A percentile compares a stretch with the other conserved stretches of the same genome.
These are phyloP conservation scores for Metschnikowia kunwiensis DNA, from an alignment of 805 yeast genomes.

Conservation along the genomic window DNA sequence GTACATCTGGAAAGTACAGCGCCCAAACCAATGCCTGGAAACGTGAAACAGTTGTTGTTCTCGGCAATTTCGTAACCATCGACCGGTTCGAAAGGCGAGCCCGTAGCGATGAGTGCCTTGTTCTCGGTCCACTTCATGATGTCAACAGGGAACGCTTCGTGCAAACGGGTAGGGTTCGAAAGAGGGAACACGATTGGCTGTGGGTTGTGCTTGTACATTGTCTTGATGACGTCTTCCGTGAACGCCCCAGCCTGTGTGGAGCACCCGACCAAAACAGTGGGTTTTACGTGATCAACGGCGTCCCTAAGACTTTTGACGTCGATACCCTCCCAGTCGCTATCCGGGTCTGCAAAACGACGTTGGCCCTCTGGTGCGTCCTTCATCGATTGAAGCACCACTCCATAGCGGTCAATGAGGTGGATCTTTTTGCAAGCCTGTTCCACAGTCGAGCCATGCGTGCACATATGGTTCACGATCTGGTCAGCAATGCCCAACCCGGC, in stretches of 20 bases:
- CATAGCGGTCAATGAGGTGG: constrained; percentile 80
- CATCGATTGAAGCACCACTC: constrained; percentile 65
- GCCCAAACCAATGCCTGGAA: constrained; percentile 98
- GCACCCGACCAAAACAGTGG: constrained; percentile 91
- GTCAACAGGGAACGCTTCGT: constrained; percentile 91
- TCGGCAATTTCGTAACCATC: constrained; percentile 87
- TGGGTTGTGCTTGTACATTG: constrained; percentile 82
- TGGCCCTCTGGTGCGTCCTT: constrained; percentile 61
- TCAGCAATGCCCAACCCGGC: constrained; percentile 97
- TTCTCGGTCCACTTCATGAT: constrained; percentile 89
- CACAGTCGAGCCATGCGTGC: constrained; percentile 65
- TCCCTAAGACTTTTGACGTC: constrained; percentile 68
- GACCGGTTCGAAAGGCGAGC: constrained; percentile 96
- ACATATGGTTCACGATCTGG: constrained; percentile 87
- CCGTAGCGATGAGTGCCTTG: constrained; percentile 91
- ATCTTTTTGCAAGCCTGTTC: constrained; percentile 75
- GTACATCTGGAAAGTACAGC: constrained; percentile 84
- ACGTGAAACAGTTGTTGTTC: constrained; percentile 94
- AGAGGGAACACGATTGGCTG: constrained; percentile 94
- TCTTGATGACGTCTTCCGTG: constrained; percentile 77
- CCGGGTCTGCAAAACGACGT: constrained; percentile 71
- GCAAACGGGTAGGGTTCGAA: constrained; percentile 92
- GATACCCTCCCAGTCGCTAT: constrained; percentile 67
- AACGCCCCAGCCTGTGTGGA: constrained; percentile 96
- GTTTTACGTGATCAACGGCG: constrained; percentile 69